Evolutionary conservation across 2,329 filamentous ascomycete genomes (phyloP).

Genomic region (Aspergillus sp.): DNA sequence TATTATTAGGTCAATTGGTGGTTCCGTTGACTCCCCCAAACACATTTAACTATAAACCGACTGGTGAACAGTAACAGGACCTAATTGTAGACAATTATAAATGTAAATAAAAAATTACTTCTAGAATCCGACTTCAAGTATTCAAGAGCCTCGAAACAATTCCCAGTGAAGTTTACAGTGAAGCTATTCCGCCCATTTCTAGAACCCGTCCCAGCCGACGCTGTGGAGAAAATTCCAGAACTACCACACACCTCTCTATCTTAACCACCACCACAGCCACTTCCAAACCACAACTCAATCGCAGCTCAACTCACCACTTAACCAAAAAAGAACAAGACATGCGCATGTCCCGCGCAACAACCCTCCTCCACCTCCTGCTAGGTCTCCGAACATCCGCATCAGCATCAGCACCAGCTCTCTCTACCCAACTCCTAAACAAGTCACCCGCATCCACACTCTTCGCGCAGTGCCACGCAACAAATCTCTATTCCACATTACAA

Average conservation of each 20-base stretch:
- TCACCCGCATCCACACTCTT: constrained; percentile 12
- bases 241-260: neutral
- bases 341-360: constrained; percentile 30
- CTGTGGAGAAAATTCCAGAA: constrained; percentile 10
- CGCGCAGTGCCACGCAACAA: constrained; percentile 20
- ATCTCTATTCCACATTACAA: constrained; percentile 26
- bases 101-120: neutral
- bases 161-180: neutral
- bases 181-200: neutral
- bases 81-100: neutral
- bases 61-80: neutral
- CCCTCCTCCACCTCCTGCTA: constrained; percentile 25
- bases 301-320: neutral
- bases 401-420: neutral
- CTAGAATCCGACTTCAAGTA: neutral
- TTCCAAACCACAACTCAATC: neutral
- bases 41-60: neutral
- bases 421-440: neutral
- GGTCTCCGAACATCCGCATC: neutral
- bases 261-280: neutral
- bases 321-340: constrained; percentile 18
- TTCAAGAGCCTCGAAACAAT: neutral
- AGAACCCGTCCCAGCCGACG: neutral
- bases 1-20: constrained; percentile 50
- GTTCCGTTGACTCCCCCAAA: no score